Base-by-base conservation (phyloP, 257 asterid genomes). In the Paulownia fortunei region DNA sequence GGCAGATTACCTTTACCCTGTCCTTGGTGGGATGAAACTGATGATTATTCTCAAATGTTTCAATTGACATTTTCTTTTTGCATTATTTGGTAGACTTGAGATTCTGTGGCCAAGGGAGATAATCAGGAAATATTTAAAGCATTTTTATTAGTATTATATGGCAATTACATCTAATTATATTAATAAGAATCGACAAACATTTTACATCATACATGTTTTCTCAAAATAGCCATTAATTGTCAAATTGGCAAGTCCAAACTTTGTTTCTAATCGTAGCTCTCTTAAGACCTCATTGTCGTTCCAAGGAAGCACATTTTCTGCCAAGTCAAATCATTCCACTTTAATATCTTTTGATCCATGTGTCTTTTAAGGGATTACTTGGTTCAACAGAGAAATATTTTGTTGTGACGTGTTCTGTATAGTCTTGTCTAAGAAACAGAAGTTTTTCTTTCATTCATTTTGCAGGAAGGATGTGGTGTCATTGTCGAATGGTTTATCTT, bases 391-490 rank as follows among this genome's bases (percentile, higher is more conserved):
- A 51, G n/a, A 70, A 79, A 47, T 60, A 30, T 27, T 52, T 67
- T 9, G 11, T 47, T 72, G 3, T 39, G 63, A 55, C 56, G 58
- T n/a, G 10, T 74, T 61, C 32, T 61, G 13, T n/a, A 30, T 78
- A 18, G 67, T 60, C 51, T 69, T 56, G 74, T 54, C 73, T 73
- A 62, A 76, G 72, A 46, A 65, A 80, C 62, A 59, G 36, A 46
- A 58, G 24, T 23, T 60, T 30, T 56, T 54, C 61, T 74, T 78
- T 68, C 44, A 64, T 81, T 62, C 58, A 16, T 75, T 58, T 79
- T 84, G 84, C 96, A 95, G 99, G 99, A 82, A 95, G 98, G 79
- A 95, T 95, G 99, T 95, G 99, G 99, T 95, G 99, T 85, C 99
- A 95, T 86, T 92, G 99, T 76, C 86, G 99, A 76, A 95, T 95